phyloP scores from a whole-genome alignment of 495 filamentous ascomycete genomes.

The Cladorrhinum samala region DNA sequence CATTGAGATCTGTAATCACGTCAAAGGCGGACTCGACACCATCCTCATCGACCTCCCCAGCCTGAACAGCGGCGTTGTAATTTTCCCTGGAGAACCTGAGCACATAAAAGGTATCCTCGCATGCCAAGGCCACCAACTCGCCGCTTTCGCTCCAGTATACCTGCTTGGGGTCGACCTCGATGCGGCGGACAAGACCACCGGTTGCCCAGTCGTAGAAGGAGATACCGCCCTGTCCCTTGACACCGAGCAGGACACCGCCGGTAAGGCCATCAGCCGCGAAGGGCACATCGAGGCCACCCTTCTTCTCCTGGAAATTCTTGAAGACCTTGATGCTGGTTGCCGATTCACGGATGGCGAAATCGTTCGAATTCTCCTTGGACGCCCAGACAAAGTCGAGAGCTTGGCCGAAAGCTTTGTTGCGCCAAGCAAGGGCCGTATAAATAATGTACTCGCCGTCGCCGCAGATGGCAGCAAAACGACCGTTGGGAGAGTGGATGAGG shows the following conservation, averaged over 20 bases:
- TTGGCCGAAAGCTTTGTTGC: conserved; percentile 94
- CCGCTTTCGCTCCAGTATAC: conserved; percentile 98
- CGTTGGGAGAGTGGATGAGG: conserved; percentile 91
- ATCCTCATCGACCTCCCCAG: conserved; percentile 83
- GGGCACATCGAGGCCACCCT: conserved; percentile 83
- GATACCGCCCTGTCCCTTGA: conserved; percentile 89
- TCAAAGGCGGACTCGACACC: conserved; percentile 97
- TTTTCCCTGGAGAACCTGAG: conserved; percentile 83
- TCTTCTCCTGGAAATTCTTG: conserved; percentile 94
- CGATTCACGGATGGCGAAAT: conserved; percentile 94
- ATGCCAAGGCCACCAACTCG: conserved; percentile 86
- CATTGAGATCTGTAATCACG: conserved; percentile 88
- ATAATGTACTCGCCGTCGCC: conserved; percentile 98
- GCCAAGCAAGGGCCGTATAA: conserved; percentile 93
- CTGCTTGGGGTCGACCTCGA: conserved; percentile 89
- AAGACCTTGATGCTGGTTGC: conserved; percentile 90
- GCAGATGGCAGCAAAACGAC: conserved; percentile 93
- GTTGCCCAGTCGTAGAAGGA: conserved; percentile 96
- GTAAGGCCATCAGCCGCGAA: conserved; percentile 91
- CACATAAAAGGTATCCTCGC: conserved; percentile 93
- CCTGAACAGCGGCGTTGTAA: conserved; percentile 73
- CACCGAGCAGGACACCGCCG: conserved; percentile 87
- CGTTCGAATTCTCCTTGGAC: conserved; percentile 95
- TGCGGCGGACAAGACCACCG: conserved; percentile 80
- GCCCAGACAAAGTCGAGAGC: conserved; percentile 97